phyloP scores from a whole-genome alignment of 1,284 basidiomycete species.

The Pseudomicrostroma phylloplanum region DNA sequence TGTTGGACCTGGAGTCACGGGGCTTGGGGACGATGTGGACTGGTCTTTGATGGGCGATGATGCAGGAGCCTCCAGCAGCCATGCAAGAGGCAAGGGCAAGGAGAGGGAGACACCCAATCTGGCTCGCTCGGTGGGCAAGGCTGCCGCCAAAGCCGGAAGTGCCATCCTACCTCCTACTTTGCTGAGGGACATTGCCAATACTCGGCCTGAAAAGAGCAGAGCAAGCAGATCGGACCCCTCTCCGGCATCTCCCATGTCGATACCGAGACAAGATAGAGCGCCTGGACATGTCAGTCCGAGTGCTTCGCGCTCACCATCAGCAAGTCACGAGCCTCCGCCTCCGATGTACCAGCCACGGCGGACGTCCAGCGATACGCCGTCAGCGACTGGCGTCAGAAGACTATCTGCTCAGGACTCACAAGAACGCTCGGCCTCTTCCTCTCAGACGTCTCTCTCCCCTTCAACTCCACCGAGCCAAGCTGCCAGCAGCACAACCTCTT shows the following conservation, averaged over 20 bases:
- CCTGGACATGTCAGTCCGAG: not conserved
- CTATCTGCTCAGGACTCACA: no score
- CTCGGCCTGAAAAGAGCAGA: not conserved
- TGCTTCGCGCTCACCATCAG: not conserved
- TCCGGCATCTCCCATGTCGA: not conserved
- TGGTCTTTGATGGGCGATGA: not conserved
- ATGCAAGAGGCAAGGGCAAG: conserved; percentile 3
- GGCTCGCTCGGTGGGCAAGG: conserved; percentile 30
- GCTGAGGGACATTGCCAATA: not conserved
- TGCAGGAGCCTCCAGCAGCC: not conserved
- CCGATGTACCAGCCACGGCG: no score
- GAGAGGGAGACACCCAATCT: conserved; percentile 14
- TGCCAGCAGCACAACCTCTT: no score
- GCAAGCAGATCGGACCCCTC: not conserved
- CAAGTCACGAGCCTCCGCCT: no score
- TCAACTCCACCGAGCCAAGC: no score
- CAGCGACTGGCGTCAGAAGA: no score
- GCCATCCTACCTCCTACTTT: conserved; percentile 37
- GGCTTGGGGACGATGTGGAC: conserved; percentile 7
- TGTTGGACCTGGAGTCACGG: conserved; percentile 65
- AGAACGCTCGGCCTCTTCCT: no score
- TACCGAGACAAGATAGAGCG: no score
- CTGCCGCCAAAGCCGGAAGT: conserved; percentile 35
- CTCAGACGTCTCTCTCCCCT: no score
- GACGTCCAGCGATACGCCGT: no score